phyloP scores from a whole-genome alignment of 305 asterid genomes.

The Lippia alba region DNA sequence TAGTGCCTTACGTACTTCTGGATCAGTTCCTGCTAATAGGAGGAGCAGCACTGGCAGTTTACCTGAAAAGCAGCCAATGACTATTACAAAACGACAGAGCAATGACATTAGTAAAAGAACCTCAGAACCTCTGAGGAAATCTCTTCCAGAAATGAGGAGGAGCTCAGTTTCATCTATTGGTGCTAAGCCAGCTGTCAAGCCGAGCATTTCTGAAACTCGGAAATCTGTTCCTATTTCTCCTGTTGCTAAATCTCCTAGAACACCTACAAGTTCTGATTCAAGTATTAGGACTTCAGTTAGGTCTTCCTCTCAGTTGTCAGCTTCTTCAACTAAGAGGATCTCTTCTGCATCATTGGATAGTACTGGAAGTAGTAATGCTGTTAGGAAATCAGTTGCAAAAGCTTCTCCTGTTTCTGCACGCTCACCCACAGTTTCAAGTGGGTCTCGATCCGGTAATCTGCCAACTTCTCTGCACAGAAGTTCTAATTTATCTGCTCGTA shows the following conservation, averaged over 20 bases:
- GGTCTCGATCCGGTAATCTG: conserved; percentile 62
- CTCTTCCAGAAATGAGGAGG: conserved; percentile 76
- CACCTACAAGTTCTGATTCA: conserved; percentile 66
- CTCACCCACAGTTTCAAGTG: conserved; percentile 70
- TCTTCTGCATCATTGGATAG: conserved; percentile 78
- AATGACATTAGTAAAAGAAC: conserved; percentile 48
- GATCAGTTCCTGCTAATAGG: conserved; percentile 61
- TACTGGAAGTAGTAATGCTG: conserved; percentile 64
- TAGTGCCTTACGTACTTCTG: conserved; percentile 65
- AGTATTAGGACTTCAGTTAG: conserved; percentile 49
- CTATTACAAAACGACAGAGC: conserved; percentile 52
- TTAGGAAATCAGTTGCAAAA: conserved; percentile 61
- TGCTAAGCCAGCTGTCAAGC: conserved; percentile 55
- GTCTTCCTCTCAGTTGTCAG: conserved; percentile 62
- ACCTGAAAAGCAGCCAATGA: conserved; percentile 69
- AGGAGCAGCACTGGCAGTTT: conserved; percentile 87
- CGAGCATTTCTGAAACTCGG: conserved; percentile 56
- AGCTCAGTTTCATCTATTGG: conserved; percentile 60
- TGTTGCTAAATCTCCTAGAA: conserved; percentile 65
- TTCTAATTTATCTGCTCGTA: conserved; percentile 60
- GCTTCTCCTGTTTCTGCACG: conserved; percentile 54
- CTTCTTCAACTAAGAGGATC: conserved; percentile 57
- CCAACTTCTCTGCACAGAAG: conserved; percentile 61
- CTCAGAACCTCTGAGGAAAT: conserved; percentile 70
- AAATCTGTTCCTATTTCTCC: conserved; percentile 72